A percentile compares a stretch with the other conserved stretches of the same genome.
Conservation (phyloP, 441 rosid species). For the California macrophylla region DNA sequence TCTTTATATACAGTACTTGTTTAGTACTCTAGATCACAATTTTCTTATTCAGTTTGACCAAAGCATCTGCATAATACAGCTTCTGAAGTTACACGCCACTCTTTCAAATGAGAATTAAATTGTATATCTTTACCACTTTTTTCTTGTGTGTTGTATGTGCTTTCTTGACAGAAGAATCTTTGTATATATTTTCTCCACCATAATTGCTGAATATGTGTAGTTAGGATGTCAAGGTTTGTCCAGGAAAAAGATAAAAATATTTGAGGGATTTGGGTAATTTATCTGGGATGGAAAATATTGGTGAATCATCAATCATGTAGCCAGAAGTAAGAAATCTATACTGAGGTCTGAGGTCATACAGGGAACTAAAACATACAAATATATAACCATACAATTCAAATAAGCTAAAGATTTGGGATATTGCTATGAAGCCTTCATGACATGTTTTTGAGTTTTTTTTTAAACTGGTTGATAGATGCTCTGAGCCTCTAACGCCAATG, state of each 20-base stretch:
- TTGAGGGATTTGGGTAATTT: constrained; percentile 1
- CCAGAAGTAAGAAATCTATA: not conserved
- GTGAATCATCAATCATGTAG: constrained; percentile 1
- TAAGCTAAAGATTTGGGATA: not conserved
- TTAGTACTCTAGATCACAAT: not conserved
- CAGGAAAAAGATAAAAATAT: not conserved
- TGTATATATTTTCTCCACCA: not conserved
- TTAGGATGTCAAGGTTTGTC: not conserved
- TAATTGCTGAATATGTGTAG: not conserved
- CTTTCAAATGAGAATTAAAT: not conserved
- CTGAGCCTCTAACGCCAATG: not conserved
- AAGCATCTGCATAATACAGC: not conserved
- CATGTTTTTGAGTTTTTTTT: not conserved
- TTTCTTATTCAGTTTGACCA: not conserved
- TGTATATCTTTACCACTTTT: not conserved
- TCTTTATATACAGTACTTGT: not conserved
- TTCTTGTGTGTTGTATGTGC: not conserved
- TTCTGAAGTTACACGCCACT: constrained; percentile 1
- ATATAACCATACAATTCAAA: not conserved
- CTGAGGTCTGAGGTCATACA: not conserved
- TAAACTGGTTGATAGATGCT: not conserved
- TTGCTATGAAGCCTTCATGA: not conserved
- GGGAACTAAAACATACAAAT: not conserved
- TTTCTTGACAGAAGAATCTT: not conserved
- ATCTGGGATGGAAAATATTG: constrained; percentile 3